Percentiles rank a stretch among this genome's conserved stretches.
Conservation (phyloP, 2,329 filamentous ascomycete species). For the Paradendryphiella salina region DNA sequence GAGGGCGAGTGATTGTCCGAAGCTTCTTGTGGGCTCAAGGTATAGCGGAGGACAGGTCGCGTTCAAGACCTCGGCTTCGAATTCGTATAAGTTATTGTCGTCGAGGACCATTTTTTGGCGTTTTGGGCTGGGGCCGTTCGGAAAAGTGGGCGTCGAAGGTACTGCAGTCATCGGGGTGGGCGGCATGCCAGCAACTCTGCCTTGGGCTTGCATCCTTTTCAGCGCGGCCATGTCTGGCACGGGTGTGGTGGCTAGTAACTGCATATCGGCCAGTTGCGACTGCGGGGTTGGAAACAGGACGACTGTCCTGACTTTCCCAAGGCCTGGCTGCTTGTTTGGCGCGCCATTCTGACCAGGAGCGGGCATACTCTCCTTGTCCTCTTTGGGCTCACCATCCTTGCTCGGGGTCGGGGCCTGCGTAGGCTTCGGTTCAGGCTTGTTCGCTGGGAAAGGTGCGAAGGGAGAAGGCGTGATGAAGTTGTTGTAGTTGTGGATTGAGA, state of each 20-base stretch:
- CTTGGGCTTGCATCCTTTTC: constrained; percentile 53
- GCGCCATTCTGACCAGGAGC: constrained; percentile 54
- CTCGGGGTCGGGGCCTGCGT: constrained; percentile 25
- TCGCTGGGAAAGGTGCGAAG: constrained; percentile 69
- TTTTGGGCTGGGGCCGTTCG: constrained; percentile 69
- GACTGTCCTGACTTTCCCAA: constrained; percentile 68
- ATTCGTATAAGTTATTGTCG: constrained; percentile 69
- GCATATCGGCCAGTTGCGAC: constrained; percentile 73
- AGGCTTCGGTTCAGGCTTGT: constrained; percentile 33
- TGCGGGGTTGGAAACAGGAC: constrained; percentile 84
- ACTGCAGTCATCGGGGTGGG: constrained; percentile 63
- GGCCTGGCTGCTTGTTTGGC: constrained; percentile 51
- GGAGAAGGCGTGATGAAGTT: constrained; percentile 88
- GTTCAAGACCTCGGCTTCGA: constrained; percentile 75
- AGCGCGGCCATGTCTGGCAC: constrained; percentile 54
- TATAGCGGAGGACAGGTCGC: constrained; percentile 74
- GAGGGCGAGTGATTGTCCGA: constrained; percentile 70
- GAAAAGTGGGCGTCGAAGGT: constrained; percentile 61
- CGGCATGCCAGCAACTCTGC: constrained; percentile 59
- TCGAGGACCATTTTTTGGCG: constrained; percentile 75
- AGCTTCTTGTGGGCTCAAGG: constrained; percentile 72
- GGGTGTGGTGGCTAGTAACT: constrained; percentile 74
- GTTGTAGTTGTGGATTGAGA: constrained; percentile 92
- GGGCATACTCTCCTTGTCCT: constrained; percentile 62
- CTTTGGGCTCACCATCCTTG: constrained; percentile 32